These are phyloP conservation scores for Senecio squalidus DNA, from an alignment of 140 eudicot genomes.

Conservation along the genomic window DNA sequence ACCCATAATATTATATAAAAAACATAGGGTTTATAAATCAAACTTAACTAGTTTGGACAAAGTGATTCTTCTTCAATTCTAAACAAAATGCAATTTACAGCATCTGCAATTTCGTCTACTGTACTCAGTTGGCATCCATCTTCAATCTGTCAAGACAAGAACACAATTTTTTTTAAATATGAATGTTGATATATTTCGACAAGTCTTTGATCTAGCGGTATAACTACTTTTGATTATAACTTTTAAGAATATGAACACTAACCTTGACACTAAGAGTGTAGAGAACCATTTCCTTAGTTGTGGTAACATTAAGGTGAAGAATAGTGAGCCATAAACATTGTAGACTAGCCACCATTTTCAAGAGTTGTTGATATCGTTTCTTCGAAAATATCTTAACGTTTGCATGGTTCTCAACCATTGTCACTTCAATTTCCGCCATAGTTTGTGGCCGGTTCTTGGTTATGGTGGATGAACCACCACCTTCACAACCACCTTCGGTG, in stretches of 20 bases:
- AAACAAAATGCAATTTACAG: slow-evolving; percentile 48
- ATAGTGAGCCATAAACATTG: slow-evolving; percentile 56
- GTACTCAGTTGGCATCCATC: slow-evolving; percentile 46
- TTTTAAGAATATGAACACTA: not conserved
- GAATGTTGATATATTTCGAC: too few species aligned
- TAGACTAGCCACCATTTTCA: slow-evolving; percentile 53
- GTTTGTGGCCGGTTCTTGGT: slow-evolving; percentile 23
- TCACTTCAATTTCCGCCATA: slow-evolving; percentile 66
- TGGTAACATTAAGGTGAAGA: slow-evolving; percentile 74
- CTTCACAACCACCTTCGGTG: not conserved
- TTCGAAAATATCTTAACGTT: slow-evolving; percentile 50
- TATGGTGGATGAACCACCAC: not conserved
- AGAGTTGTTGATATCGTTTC: slow-evolving; percentile 47
- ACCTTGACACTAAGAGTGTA: slow-evolving; percentile 76
- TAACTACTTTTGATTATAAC: too few species aligned
- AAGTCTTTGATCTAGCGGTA: too few species aligned
- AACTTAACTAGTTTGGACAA: not conserved
- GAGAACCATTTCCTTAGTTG: slow-evolving; percentile 57
- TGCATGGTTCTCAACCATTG: slow-evolving; percentile 67
- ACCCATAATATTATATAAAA: slow-evolving; percentile 19
- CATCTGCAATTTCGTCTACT: slow-evolving; percentile 43
- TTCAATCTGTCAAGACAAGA: slow-evolving; percentile 32
- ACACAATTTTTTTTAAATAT: too few species aligned
- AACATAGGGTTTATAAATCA: slow-evolving; percentile 7
- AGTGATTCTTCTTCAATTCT: slow-evolving; percentile 53